Base-by-base conservation (phyloP, 2,329 filamentous ascomycete species). In the Endothia cerciana region DNA sequence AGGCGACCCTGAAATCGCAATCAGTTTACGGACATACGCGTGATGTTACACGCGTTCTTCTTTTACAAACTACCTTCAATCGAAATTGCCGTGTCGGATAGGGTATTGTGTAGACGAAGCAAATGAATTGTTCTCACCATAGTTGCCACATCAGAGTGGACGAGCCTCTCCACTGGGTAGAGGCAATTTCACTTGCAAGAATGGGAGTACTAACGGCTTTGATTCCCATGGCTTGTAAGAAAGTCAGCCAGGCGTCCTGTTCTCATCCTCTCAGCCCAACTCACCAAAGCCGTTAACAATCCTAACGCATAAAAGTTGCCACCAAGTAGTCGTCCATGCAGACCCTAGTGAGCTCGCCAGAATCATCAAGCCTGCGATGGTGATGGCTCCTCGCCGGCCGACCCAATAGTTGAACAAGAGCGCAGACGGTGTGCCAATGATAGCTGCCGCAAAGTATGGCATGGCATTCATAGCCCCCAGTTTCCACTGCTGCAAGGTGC, bases 151-250 rank as follows among this genome's bases (percentile, higher is more conserved):
- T 79, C 0, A 83, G 74, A 19, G 82, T 80, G 1, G 79, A 79
- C 15, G 79, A 81, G 1, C 81, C 81, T 70, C 81, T 75, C 81
- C 81, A 83, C 67, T 79, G 82, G 0, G 80, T 79, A 17, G 82
- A 75, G 0, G 81, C 79, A 0, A 80, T 82, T 70, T 83, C 81
- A 8, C 79, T 79, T 2, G 80, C 81, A 2, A 83, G 73, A 19
- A 83, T 81, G 0, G 81, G 79, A 0, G 81, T 80, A 45, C 80
- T 83, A 43, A 82, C 80, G 0, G 81, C 81, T 67, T 83, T 83
- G 33, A 83, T 76, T 0, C 81, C 81, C 81, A 83, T 51, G 47
- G 47, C 47, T 83, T 0, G 79, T 76, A 56, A 2, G 17, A 17
- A 2, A 6, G 3, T 17, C 5, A 28, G 49, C 55, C 4, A 61